These are phyloP conservation scores for peach (Prunus persica) DNA, from an alignment of 306 rosid genomes.

Conservation along the genomic window Prunus_persica_NCBIv2 NC_034011.1:7637501-7638000, in stretches of 20 bases:
- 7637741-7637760: neutral
- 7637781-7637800: too few species aligned
- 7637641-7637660: neutral
- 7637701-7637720: neutral
- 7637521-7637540: neutral
- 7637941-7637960: too few species aligned
- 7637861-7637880: too few species aligned
- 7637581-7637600: slow-evolving; percentile 5
- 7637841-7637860: too few species aligned
- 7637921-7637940: too few species aligned
- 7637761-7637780: neutral
- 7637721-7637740: neutral
- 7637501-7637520: neutral
- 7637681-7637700: neutral
- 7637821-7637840: too few species aligned
- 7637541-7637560: slow-evolving; percentile 10
- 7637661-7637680: neutral
- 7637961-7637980: accelerated
- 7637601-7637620: neutral
- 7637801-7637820: too few species aligned
- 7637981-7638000: too few species aligned
- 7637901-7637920: too few species aligned
- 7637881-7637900: too few species aligned
- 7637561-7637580: neutral
- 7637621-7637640: neutral